Percentiles rank a stretch among this genome's conserved stretches.
Evolutionary conservation across 2,329 filamentous ascomycete species (phyloP).

Genomic region (Fusarium brevicatenulatum): DNA sequence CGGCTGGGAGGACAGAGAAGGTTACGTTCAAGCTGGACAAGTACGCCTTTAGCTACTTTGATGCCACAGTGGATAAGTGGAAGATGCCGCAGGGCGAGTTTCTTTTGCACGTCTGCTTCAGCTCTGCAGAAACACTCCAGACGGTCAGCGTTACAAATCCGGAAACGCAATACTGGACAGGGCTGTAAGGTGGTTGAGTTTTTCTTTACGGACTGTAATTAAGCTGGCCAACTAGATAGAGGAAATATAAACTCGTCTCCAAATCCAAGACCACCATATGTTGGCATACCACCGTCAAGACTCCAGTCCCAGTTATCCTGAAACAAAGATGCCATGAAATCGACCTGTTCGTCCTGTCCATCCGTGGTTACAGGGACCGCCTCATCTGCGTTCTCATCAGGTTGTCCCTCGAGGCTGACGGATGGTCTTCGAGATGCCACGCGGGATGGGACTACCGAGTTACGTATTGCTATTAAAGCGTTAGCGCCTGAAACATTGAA

Average conservation of each 20-base stretch:
- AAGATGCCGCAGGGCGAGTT: background rate
- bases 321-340: background rate
- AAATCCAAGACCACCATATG: background rate
- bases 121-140: background rate
- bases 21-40: background rate
- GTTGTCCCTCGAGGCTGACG: too few relatives aligned
- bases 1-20: rapidly evolving
- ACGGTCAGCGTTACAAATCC: background rate
- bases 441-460: background rate
- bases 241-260: conserved; percentile 1
- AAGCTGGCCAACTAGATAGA: background rate
- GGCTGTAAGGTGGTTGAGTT: background rate
- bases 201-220: too few relatives aligned
- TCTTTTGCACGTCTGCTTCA: background rate
- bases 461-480: background rate
- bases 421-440: background rate
- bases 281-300: background rate
- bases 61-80: background rate
- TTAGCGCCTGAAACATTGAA: too few relatives aligned
- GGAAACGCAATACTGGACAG: background rate
- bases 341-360: background rate
- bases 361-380: background rate
- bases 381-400: too few relatives aligned
- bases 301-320: conserved; percentile 11
- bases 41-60: conserved; percentile 12